Base-by-base conservation (phyloP, 805 yeast genomes). In the Suhomyces vadensis region DNA sequence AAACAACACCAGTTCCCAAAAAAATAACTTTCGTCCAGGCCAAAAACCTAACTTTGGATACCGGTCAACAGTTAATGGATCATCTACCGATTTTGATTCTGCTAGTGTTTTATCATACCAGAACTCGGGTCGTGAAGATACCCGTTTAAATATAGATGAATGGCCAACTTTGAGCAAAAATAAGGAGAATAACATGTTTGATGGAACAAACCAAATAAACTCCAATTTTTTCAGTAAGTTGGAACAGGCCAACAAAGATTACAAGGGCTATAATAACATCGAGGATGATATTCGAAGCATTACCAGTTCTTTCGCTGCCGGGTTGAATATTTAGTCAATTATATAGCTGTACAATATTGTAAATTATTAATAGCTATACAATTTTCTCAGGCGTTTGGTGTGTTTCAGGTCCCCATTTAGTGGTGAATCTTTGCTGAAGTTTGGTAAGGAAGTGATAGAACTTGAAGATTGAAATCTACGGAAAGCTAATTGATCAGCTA, bases 271-370 rank as follows among this genome's bases (percentile, higher is more conserved):
- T 14, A 26, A 31, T 21, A 39, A 40, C 19, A 47, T 58, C 16
- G 73, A 68, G 16, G 70, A 67, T 37, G 69, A 64, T 44, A 64
- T 73, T 6, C 57, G 54, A 37, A 63, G 64, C 46, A 56, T 73
- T 10, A 68, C 76, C 3, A 61, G 67, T 27, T 62, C 69, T 4
- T 73, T 73, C 54, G 68, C 71, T 21, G 63, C 63, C 22, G 67
- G 69, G 1, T 56, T 71, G 19, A 55, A 53, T 27, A 51, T 63
- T 21, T 50, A 42, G 20, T 20, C n/a, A n/a, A n/a, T n/a, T n/a
- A n/a, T n/a, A n/a, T n/a, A n/a, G n/a, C n/a, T n/a, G n/a, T n/a
- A n/a, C n/a, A n/a, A n/a, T n/a, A n/a, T n/a, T n/a, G n/a, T n/a
- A n/a, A n/a, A n/a, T n/a, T n/a, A n/a, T n/a, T n/a, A n/a, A n/a